These are phyloP conservation scores for Cordyceps tenuipes DNA, from an alignment of 2,329 filamentous ascomycete genomes.

Conservation along the genomic window DNA sequence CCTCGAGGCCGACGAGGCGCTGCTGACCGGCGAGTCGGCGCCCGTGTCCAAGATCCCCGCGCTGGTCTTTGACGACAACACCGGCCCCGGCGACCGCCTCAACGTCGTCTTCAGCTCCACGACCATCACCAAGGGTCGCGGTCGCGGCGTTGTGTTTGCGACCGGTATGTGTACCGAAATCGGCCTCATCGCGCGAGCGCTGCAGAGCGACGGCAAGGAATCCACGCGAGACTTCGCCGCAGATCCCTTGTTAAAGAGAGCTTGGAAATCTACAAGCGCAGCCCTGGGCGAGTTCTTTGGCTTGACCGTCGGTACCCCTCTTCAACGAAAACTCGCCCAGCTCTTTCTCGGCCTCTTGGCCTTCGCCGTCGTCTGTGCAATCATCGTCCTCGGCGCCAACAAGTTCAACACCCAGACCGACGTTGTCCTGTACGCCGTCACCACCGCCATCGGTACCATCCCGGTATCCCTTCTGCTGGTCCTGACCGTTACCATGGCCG, in stretches of 20 bases:
- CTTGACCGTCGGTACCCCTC: slow-evolving; percentile 50
- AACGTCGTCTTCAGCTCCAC: slow-evolving; percentile 50
- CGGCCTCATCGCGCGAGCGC: slow-evolving; percentile 43
- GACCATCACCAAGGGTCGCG: slow-evolving; percentile 49
- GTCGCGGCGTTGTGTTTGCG: slow-evolving; percentile 48
- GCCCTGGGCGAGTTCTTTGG: slow-evolving; percentile 34
- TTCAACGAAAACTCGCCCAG: slow-evolving; percentile 59
- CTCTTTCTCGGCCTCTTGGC: slow-evolving; percentile 57
- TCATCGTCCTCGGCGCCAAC: slow-evolving; percentile 31
- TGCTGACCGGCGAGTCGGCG: slow-evolving; percentile 52
- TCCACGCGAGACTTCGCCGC: background rate
- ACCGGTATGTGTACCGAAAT: slow-evolving; percentile 54
- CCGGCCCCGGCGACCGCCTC: slow-evolving; percentile 40
- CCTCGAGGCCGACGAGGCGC: slow-evolving; percentile 54
- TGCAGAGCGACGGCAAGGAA: slow-evolving; percentile 21
- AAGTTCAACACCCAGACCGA: slow-evolving; percentile 26
- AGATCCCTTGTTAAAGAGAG: slow-evolving; percentile 3
- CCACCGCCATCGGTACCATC: slow-evolving; percentile 36
- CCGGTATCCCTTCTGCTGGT: slow-evolving; percentile 37
- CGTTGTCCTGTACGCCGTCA: slow-evolving; percentile 31
- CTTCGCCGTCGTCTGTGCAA: slow-evolving; percentile 37
- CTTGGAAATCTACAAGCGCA: slow-evolving; percentile 6
- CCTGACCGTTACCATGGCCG: slow-evolving; percentile 46
- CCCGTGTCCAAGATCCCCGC: slow-evolving; percentile 43
- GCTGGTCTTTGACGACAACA: slow-evolving; percentile 29